Conservation (phyloP, 2,329 filamentous ascomycete genomes). For the Amauroascus niger region DNA sequence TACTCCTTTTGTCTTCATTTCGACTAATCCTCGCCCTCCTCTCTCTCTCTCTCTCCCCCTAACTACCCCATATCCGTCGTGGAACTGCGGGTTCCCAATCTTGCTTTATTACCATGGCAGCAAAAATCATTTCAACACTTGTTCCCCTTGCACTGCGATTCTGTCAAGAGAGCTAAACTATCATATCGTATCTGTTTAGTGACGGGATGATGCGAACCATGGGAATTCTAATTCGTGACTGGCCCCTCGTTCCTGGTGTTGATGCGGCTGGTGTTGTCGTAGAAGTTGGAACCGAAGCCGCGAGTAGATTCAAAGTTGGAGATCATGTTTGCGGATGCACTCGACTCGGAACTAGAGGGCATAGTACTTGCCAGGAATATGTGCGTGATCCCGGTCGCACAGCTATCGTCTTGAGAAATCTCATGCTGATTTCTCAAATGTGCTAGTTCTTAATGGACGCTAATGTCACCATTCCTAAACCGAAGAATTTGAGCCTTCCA, state of each 20-base stretch:
- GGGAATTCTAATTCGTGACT: slow-evolving; percentile 25
- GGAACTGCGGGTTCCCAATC: too few species aligned
- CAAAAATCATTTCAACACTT: too few species aligned
- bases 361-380: slow-evolving; percentile 33
- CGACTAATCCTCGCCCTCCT: neutral
- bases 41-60: too few species aligned
- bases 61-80: too few species aligned
- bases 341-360: slow-evolving; percentile 22
- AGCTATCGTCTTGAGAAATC: neutral
- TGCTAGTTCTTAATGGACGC: slow-evolving; percentile 24
- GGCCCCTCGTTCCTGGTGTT: slow-evolving; percentile 22
- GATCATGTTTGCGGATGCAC: slow-evolving; percentile 31
- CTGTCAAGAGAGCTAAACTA: slow-evolving; percentile 1
- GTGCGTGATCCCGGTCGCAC: slow-evolving; percentile 13
- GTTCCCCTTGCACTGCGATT: neutral
- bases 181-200: slow-evolving; percentile 10
- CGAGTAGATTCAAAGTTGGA: slow-evolving; percentile 19
- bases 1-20: slow-evolving; percentile 1
- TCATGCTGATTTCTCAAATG: neutral
- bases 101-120: too few species aligned
- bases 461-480: slow-evolving; percentile 27
- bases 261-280: slow-evolving; percentile 16
- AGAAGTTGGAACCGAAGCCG: slow-evolving; percentile 9
- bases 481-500: slow-evolving; percentile 25
- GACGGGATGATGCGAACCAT: slow-evolving; percentile 23